Evolutionary conservation across 257 asterid species (phyloP), one percentile per base, ranked within the genome.

Genomic region (Solanum dulcamara): DNA sequence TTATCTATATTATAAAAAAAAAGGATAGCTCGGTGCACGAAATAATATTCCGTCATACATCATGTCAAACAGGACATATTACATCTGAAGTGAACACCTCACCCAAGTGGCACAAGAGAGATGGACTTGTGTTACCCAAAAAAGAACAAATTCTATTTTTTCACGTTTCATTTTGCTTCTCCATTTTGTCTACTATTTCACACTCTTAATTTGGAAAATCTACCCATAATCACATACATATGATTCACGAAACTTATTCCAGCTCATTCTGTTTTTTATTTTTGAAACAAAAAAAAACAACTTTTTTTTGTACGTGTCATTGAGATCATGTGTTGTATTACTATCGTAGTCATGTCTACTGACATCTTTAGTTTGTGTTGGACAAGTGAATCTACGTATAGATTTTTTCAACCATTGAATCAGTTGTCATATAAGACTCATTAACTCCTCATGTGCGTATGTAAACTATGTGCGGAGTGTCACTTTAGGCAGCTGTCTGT

Each of bases 401-500:
- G 83, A 77, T 77, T 28, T 77, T 66, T 77, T 48, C 38, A 26
- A 28, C 26, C 62, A 8, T 46, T 53, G 60, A 24, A 53, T 46
- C 83, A 46, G n/a, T 46, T 77, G 62, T 77, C 83, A 57, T 57
- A 77, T 77, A 77, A 77, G 10, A 9, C 42, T 46, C 83, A 77
- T 77, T 66, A 77, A 77, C 14, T 46, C 10, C n/a, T 77, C 83
- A 77, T 77, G 83, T 77, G 83, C 62, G 42, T 77, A 77, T 77
- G 83, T 46, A 77, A 64, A 77, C 42, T 77, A 44, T 77, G 60
- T 68, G 26, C 40, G 74, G 33, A 26, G 81, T 64, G 81, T 64
- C 80, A 26, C 28, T 62, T 83, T 64, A 38, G 85, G 85, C 46
- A 84, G 86, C 67, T 84, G 81, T 68, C 86, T 84, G 81, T 84